These are phyloP conservation scores for Asterionellopsis glacialis DNA, from an alignment of 108 stramenopile genomes.

Conservation along the genomic window DNA sequence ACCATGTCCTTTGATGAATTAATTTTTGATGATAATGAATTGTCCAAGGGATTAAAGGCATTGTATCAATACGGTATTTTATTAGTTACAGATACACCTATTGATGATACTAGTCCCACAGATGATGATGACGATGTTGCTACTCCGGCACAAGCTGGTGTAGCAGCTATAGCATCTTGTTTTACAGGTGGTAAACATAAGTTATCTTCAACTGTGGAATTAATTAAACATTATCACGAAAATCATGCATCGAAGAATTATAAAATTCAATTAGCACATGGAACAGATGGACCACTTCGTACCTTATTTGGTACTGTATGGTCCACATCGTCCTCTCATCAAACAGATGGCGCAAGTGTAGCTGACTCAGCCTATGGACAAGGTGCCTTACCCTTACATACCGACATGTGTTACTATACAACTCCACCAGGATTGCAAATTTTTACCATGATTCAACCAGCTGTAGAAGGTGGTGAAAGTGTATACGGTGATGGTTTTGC, in stretches of 20 bases:
- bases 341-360: slow-evolving; percentile 44
- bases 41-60: slow-evolving; percentile 38
- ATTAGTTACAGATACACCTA: slow-evolving; percentile 59
- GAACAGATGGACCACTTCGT: slow-evolving; percentile 69
- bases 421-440: slow-evolving; percentile 84
- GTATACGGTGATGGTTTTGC: slow-evolving; percentile 77
- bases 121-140: too few relatives aligned
- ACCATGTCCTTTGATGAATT: slow-evolving; percentile 50
- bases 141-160: slow-evolving; percentile 8
- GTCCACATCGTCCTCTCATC: slow-evolving; percentile 49
- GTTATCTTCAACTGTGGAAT: too few relatives aligned
- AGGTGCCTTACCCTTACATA: slow-evolving; percentile 74
- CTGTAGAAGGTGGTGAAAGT: slow-evolving; percentile 43
- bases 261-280: slow-evolving; percentile 26
- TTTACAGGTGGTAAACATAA: slow-evolving; percentile 45
- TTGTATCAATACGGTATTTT: slow-evolving; percentile 71
- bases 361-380: slow-evolving; percentile 83
- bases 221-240: not conserved
- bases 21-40: slow-evolving; percentile 24
- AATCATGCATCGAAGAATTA: slow-evolving; percentile 16
- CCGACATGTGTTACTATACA: slow-evolving; percentile 75
- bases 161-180: slow-evolving; percentile 46
- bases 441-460: slow-evolving; percentile 80
- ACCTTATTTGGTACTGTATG: slow-evolving; percentile 79
- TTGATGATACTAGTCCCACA: slow-evolving; percentile 17